Evolutionary conservation across 192 early-diverging fungal species (phyloP), one percentile per base, ranked within the genome.

Genomic region (Mortierella claussenii): DNA sequence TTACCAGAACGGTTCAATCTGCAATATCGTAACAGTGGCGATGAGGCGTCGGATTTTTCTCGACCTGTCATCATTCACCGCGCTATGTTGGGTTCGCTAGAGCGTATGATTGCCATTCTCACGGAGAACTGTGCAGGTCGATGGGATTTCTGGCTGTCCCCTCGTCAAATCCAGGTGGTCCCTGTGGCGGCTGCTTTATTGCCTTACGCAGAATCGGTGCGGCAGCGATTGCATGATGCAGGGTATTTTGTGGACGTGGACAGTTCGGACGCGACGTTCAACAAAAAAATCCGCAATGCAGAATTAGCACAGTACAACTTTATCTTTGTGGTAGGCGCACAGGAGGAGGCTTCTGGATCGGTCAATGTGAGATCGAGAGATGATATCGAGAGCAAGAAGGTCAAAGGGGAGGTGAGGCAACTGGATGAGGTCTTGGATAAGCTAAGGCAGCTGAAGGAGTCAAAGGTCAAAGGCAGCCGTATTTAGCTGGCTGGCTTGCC

Each of bases 51-150:
- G 4, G 91, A 91, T 6, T 64, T 59, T 47, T 78, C 63, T 21
- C 91, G 95, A 18, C 97, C 97, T 10, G 95, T 99, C 37, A 99
- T 99, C 79, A 99, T 99, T 66, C 97, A 99, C 79, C 96, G 97
- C 42, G 96, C 97, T 5, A 91, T 99, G 61, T 85, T 99, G 32
- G 97, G 97, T 12, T 95, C 92, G 18, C 84, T 99, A 12, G 97
- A 99, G 78, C 91, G 97, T 40, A 89, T 95, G 88, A 89, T 94
- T 79, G 97, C 92, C 28, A 97, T 99, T 71, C 79, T 99, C 61
- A 96, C 90, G 32, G 97, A 99, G 84, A 89, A 94, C 86, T 98
- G 93, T 86, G 96, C 84, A 30, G 97, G 97, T 42, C 95, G 95
- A 60, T 98, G 96, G 95, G 76, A 75, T 23, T 91, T 99, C 86